Base-by-base conservation (phyloP, 129 eudicot genomes). In the Pseudognaphalium luteoalbum region DNA sequence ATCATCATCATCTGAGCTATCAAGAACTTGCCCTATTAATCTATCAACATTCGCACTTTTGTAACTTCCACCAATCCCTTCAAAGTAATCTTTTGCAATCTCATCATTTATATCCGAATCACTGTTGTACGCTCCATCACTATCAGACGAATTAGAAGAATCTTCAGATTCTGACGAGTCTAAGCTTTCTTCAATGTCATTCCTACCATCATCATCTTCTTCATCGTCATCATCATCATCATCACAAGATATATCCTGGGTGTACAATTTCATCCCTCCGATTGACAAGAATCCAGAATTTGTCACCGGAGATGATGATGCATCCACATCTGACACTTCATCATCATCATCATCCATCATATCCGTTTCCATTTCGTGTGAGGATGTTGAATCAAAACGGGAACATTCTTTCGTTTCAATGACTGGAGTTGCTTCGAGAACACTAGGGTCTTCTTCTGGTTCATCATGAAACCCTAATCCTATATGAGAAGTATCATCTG, bases 21-120 rank as follows among this genome's bases (percentile, higher is more conserved):
- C 84, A 79, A 80, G 74, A 71, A 65, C 60, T 65, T 70, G 85
- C 61, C 84, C 88, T 35, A 87, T 74, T 83, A 94, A 66, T 76
- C 77, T 75, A 85, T 87, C 87, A 77, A 86, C 82, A 78, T 94
- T 81, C 11, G 91, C 83, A 74, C 85, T 68, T 62, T 81, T 73
- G 20, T 76, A 81, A 70, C 67, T 75, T 57, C 99, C 89, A 60
- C 99, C 99, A 59, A 91, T 94, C 65, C 99, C 99, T 75, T 91
- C 88, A 82, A 87, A 87, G 58, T 94, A 94, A 84, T 94, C 99
- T 66, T 82, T 82, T 63, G 96, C 92, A 62, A 94, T 76, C 75
- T 87, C 97, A 7, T 94, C 97, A 68, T 91, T 91, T 54, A 94
- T 65, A 71, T 89, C 96, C 28, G 97, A 86, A 70, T 76, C 88